Evolutionary conservation across 1,284 basidiomycete genomes (phyloP), one percentile per base, ranked within the genome.

Genomic region (Heterobasidion irregulare): DNA sequence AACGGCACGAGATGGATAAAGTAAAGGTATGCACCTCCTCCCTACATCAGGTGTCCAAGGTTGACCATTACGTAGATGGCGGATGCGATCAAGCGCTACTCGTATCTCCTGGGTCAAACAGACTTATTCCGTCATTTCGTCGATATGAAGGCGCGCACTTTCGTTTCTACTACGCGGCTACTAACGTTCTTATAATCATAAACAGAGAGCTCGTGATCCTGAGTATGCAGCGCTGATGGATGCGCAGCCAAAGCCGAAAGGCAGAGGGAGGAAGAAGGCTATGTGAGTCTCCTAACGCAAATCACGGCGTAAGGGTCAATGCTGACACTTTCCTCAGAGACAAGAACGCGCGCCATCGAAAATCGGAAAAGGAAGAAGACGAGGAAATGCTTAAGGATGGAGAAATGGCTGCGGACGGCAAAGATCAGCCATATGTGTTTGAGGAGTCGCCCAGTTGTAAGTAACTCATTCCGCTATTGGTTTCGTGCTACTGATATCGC

Each of bases 351-450:
- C 84, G 94, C 44, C 92, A 94, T 64, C 84, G 96, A 55, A 98
- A 96, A 72, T 95, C 92, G 0, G 96, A 99, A 70, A 98, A 98
- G 72, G 96, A 98, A 66, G 96, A 98, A 68, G 96, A 98, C 59
- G 94, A 98, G 63, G 95, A 98, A 70, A 66, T 98, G 65, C 72
- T 98, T 52, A 91, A 94, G 62, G 92, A 94, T 54, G 89, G 84
- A 2, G 89, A 92, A 60, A 78, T 87, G 41, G 91, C 86, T 26
- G 83, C 76, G 5, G 86, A 87, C 54, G 89, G 87, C 8, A 84
- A 90, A 59, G 90, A 94, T 64, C 87, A 91, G 58, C 89, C 92
- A 0, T 91, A 86, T 62, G 92, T 96, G 1, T 98, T 97, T 58
- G 94, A 96, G 65, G 87, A 94, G 63, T 93, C 90, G 1, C 94